Evolutionary conservation across 176 grass and related monocot species (phyloP), one percentile per base, ranked within the genome.

Genomic region (Bothriochloa decipiens): DNA sequence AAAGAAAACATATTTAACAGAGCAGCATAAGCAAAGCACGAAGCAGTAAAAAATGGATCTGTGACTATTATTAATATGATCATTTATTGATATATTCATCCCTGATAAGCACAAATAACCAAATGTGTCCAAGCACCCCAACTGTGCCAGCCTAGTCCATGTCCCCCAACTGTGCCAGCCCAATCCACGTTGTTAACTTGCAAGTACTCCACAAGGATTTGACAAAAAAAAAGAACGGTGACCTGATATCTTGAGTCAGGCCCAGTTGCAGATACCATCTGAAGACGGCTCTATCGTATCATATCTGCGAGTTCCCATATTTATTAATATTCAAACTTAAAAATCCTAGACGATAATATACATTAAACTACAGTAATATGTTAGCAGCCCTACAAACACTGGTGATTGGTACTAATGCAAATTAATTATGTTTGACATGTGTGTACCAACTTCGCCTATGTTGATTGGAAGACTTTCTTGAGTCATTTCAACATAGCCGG

Each of bases 301-400:
- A 88, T 79, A 92, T 98, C 89, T 92, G 87, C 60, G 91, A 94
- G 90, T 90, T 92, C 81, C 85, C 85, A 91, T 81, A 93, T 92
- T 40, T 81, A 94, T 92, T 91, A 89, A 90, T 83, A 85, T 81
- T 91, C 45, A 68, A 81, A 85, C 47, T 85, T 82, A 58, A 75
- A 50, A 83, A 76, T 2, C 75, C 68, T 84, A 87, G 61, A 82
- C 77, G 37, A 84, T 62, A 84, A 80, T 22, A 83, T 27, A 47
- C 41, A 67, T 20, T 35, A 76, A 45, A 77, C 85, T 85, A 79
- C 60, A 82, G 39, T 18, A 23, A 25, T 83, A 78, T 87, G 41
- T 88, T 50, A 57, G 39, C 41, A 89, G 20, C 4, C 65, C 18
- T 40, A 72, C 8, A 50, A 63, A 78, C 52, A 69, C 7, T 74